These are phyloP conservation scores for Termitomyces sp. DNA, from an alignment of 768 basidiomycete genomes.

Conservation along the genomic window DNA sequence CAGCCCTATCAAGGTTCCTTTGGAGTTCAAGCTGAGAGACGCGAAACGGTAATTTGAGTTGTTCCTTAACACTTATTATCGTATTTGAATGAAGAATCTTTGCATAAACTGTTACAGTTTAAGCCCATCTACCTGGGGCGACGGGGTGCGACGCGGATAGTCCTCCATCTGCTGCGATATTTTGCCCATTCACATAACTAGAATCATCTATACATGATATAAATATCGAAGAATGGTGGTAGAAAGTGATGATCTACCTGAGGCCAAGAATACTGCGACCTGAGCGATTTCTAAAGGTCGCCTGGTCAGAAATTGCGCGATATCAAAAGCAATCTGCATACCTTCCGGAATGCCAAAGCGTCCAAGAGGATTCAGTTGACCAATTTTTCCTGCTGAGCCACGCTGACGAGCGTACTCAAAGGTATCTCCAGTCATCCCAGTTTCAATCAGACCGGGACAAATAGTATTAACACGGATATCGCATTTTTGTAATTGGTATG, in stretches of 20 bases:
- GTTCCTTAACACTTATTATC: no score
- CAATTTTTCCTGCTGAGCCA: constrained; percentile 73
- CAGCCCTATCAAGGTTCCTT: constrained; percentile 27
- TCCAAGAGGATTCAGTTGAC: constrained; percentile 79
- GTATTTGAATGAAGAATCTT: background rate
- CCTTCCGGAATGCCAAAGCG: constrained; percentile 82
- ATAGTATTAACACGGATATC: constrained; percentile 88
- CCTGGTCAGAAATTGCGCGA: constrained; percentile 5
- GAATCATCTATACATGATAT: constrained; percentile 57
- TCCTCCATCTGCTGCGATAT: constrained; percentile 83
- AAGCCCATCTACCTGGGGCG: constrained; percentile 70
- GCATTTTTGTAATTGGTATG: constrained; percentile 73
- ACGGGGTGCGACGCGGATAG: constrained; percentile 77
- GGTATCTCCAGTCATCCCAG: constrained; percentile 78
- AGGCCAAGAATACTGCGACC: constrained; percentile 80
- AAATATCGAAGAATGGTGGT: background rate
- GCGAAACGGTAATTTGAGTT: background rate
- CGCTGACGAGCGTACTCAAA: constrained; percentile 76
- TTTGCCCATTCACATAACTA: constrained; percentile 90
- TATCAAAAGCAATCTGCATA: constrained; percentile 23
- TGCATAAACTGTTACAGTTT: constrained; percentile 3
- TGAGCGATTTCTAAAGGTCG: constrained; percentile 71
- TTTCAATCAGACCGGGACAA: constrained; percentile 92
- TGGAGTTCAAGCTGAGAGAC: constrained; percentile 28
- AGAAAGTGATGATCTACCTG: constrained; percentile 45